A percentile compares a stretch with the other conserved stretches of the same genome.
phyloP scores from a whole-genome alignment of 2,329 filamentous ascomycete genomes.

The Fusarium graminum region DNA sequence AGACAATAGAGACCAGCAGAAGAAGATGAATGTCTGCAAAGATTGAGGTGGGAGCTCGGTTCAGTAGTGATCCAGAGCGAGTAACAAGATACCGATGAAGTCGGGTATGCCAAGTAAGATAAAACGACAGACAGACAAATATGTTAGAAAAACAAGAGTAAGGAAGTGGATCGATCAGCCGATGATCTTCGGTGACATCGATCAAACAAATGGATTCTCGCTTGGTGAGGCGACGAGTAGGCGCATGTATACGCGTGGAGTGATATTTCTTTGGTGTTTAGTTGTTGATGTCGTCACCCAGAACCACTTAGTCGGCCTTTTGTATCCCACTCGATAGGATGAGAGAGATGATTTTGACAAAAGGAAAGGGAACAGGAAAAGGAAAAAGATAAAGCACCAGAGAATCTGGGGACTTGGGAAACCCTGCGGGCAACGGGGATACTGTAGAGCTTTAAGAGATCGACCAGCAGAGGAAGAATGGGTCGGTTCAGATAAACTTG shows the following conservation, averaged over 20 bases:
- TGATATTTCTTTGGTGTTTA: constrained; percentile 34
- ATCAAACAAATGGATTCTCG: constrained; percentile 27
- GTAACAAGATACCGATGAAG: constrained; percentile 35
- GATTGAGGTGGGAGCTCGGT: constrained; percentile 6
- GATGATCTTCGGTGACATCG: constrained; percentile 36
- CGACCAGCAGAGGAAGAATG: constrained; percentile 42
- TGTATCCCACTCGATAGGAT: background rate
- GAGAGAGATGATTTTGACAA: constrained; percentile 4
- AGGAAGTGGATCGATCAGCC: constrained; percentile 37
- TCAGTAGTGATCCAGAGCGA: constrained; percentile 29
- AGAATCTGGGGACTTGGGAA: constrained; percentile 37
- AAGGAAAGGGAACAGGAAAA: constrained; percentile 5
- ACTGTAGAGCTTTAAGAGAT: constrained; percentile 47
- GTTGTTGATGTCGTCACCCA: constrained; percentile 15
- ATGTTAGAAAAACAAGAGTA: constrained; percentile 7
- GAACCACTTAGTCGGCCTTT: background rate
- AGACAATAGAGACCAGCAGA: constrained; percentile 1
- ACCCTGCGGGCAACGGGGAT: constrained; percentile 40
- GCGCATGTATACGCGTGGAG: constrained; percentile 11
- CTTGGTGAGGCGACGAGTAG: constrained; percentile 20
- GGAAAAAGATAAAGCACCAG: constrained; percentile 16
- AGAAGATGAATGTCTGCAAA: constrained; percentile 3
- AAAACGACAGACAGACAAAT: constrained; percentile 26
- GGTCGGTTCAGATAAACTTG: constrained; percentile 46
- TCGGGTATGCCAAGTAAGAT: constrained; percentile 17